Conservation (phyloP, 202 grass and related monocot species). For the Hordeum pubiflorum region DNA sequence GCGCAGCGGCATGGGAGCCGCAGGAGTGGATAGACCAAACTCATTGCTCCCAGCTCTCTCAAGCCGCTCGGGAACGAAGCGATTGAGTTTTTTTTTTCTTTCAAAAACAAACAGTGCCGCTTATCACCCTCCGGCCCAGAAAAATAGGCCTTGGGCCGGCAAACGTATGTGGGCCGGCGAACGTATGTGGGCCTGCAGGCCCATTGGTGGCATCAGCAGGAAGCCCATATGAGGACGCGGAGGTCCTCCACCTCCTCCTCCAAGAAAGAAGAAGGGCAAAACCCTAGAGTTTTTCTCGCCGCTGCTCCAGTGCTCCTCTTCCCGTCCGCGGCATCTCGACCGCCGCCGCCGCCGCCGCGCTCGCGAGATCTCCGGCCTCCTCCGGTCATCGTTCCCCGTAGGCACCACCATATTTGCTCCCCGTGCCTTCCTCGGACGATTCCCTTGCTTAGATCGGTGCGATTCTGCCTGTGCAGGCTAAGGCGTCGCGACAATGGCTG, state of each 20-base stretch:
- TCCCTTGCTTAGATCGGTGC: not conserved
- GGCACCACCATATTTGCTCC: not conserved
- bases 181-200: accelerated
- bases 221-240: not conserved
- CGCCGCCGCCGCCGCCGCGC: not conserved
- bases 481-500: slow-evolving; percentile 40
- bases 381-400: not conserved
- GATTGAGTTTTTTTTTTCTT: not conserved
- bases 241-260: not conserved
- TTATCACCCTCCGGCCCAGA: not conserved
- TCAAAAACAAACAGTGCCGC: not conserved
- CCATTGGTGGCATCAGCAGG: not conserved
- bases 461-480: slow-evolving; percentile 18
- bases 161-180: not conserved
- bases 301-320: not conserved
- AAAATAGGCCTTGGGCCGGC: not conserved
- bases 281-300: slow-evolving; percentile 2
- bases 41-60: slow-evolving; percentile 8
- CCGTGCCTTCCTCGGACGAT: not conserved
- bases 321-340: not conserved
- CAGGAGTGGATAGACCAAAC: slow-evolving; percentile 41
- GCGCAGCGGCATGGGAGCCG: slow-evolving; percentile 30
- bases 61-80: not conserved
- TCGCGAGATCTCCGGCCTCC: not conserved
- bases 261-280: slow-evolving; percentile 4